Conservation (phyloP, 345 rosid genomes). For the Gossypium sturtianum region DNA sequence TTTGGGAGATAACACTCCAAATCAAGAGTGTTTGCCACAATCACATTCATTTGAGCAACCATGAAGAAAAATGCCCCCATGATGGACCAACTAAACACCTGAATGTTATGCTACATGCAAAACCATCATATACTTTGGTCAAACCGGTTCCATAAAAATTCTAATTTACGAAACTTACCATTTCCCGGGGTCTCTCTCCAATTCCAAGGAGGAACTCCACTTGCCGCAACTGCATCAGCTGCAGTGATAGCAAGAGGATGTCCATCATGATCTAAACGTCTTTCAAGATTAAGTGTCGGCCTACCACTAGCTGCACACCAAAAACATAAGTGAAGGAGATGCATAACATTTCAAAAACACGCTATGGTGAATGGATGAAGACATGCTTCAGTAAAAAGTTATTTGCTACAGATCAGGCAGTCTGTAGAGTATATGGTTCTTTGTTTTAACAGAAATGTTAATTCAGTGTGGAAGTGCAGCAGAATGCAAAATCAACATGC, state of each 20-base stretch:
- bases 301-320: slow-evolving; percentile 64
- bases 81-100: background rate
- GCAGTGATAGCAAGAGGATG: slow-evolving; percentile 87
- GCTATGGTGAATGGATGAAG: background rate
- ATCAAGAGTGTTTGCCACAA: background rate
- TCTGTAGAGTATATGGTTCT: background rate
- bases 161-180: slow-evolving; percentile 26
- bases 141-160: background rate
- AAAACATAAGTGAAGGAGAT: slow-evolving; percentile 21
- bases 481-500: background rate
- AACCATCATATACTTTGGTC: background rate
- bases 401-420: background rate
- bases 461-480: background rate
- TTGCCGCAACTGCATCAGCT: slow-evolving; percentile 76
- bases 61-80: background rate
- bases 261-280: slow-evolving; percentile 92
- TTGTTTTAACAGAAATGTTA: background rate
- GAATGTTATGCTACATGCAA: slow-evolving; percentile 2
- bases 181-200: slow-evolving; percentile 96
- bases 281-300: slow-evolving; percentile 86
- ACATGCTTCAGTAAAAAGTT: background rate
- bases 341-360: slow-evolving; percentile 8
- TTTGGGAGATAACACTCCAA: background rate
- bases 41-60: background rate
- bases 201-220: slow-evolving; percentile 96